A percentile compares a stretch with the other conserved stretches of the same genome.
Conservation (phyloP, 2,329 filamentous ascomycete genomes). For the Sporothrix phasma region DNA sequence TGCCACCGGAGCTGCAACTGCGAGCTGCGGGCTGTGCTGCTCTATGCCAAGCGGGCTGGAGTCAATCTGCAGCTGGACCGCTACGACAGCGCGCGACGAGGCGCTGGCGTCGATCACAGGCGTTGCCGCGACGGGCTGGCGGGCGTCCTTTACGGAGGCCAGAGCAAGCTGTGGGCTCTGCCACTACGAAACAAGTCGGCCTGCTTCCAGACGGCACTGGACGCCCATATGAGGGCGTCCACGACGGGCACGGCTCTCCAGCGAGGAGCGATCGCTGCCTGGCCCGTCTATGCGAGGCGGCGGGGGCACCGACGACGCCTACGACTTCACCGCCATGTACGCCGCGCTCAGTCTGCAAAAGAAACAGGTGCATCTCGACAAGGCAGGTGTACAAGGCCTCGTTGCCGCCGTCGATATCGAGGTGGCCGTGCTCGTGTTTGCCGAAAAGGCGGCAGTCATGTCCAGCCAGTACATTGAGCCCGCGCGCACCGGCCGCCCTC, state of each 20-base stretch:
- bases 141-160: conserved; percentile 27
- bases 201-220: background rate
- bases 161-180: conserved; percentile 28
- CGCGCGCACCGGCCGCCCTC: background rate
- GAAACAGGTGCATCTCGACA: conserved; percentile 24
- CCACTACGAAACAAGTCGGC: conserved; percentile 20
- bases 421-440: conserved; percentile 33
- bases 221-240: background rate
- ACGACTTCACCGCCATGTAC: conserved; percentile 25
- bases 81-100: conserved; percentile 27
- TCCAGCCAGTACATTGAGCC: conserved; percentile 32
- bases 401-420: conserved; percentile 28
- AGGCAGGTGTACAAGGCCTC: conserved; percentile 26
- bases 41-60: conserved; percentile 26
- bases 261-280: conserved; percentile 22
- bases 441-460: conserved; percentile 33
- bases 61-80: conserved; percentile 26
- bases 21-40: conserved; percentile 14
- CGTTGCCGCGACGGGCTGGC: conserved; percentile 24
- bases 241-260: conserved; percentile 17
- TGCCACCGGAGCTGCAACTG: conserved; percentile 22
- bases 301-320: conserved; percentile 20
- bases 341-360: background rate
- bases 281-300: conserved; percentile 23
- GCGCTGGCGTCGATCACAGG: conserved; percentile 24